Base-by-base conservation (phyloP, 768 basidiomycete genomes). In the Lactarius indigo region DNA sequence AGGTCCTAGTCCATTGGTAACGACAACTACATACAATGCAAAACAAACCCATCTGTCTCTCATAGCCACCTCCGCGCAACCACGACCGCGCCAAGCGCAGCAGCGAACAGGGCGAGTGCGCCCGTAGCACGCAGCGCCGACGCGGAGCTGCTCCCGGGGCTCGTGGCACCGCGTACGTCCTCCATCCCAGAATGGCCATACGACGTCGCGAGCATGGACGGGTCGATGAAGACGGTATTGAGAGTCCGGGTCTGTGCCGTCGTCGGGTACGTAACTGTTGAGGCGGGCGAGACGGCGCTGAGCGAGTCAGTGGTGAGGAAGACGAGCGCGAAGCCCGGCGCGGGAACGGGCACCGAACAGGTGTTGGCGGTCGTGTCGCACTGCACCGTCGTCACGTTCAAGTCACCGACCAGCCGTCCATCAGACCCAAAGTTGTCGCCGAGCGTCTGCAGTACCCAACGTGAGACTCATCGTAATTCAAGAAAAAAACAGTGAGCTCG, bases 261-360 rank as follows among this genome's bases (percentile, higher is more conserved):
- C 15, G 83, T 87, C 15, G 83, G 65, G 31, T 74, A 74, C 26
- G 75, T 76, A 68, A 83, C 82, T 2, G 88, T 89, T 20, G 66
- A 68, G 0, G 70, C 74, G 4, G 76, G 75, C 18, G 72, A 73
- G 12, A 76, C 73, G 56, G 79, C 80, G 0, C 75, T 62, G 35
- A 80, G 72, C 2, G 82, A 79, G 28, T 74, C 68, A 61, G 78
- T 74, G 6, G 78, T 83, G 42, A 93, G 77, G 79, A 91, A 91
- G 65, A 94, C 89, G 56, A 94, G 80, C 1, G 90, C 91, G 66
- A 89, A 86, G 41, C 84, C 85, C 0, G 92, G 91, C 0, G 90
- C 88, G 44, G 84, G 82, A 42, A 94, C 84, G 4, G 79, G 80
- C 44, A 93, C 79, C 28, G 76, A 70, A 74, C 92, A 93, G 0